A percentile compares a stretch with the other conserved stretches of the same genome.
Evolutionary conservation across 306 rosid genomes (phyloP).

Genomic region (Corylus americana): DNA sequence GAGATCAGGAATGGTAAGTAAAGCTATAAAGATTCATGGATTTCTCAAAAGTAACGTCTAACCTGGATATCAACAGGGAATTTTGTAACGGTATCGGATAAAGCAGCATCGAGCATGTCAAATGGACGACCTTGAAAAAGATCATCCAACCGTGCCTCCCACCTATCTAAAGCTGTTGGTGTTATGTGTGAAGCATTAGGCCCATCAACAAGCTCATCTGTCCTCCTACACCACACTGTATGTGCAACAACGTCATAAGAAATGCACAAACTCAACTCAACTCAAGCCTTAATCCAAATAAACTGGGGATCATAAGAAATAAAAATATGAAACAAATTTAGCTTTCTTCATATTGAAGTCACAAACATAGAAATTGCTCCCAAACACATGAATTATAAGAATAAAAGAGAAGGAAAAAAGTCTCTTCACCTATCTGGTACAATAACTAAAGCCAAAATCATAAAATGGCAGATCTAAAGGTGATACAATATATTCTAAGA

Average conservation of each 20-base stretch:
- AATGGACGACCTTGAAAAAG: constrained; percentile 60
- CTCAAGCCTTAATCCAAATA: neutral
- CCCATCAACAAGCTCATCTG: constrained; percentile 68
- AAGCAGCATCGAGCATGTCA: constrained; percentile 63
- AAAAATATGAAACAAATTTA: constrained; percentile 7
- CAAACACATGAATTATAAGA: constrained; percentile 2
- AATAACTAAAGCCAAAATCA: neutral
- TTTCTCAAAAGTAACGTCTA: neutral
- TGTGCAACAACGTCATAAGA: constrained; percentile 14
- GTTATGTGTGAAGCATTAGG: constrained; percentile 63
- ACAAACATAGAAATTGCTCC: constrained; percentile 8
- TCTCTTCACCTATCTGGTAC: neutral
- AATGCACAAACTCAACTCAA: neutral
- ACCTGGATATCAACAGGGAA: constrained; percentile 68
- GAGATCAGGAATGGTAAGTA: neutral
- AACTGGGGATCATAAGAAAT: constrained; percentile 8
- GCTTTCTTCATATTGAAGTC: neutral
- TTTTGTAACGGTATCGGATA: constrained; percentile 49
- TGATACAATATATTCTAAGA: neutral
- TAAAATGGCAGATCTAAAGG: neutral
- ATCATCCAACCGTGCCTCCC: constrained; percentile 62
- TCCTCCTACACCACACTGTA: constrained; percentile 68
- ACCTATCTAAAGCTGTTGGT: constrained; percentile 56
- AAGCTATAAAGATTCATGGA: neutral
- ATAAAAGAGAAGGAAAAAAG: constrained; percentile 8